Evolutionary conservation across 108 stramenopile species (phyloP).

Genomic region (Seminavis robusta): DNA sequence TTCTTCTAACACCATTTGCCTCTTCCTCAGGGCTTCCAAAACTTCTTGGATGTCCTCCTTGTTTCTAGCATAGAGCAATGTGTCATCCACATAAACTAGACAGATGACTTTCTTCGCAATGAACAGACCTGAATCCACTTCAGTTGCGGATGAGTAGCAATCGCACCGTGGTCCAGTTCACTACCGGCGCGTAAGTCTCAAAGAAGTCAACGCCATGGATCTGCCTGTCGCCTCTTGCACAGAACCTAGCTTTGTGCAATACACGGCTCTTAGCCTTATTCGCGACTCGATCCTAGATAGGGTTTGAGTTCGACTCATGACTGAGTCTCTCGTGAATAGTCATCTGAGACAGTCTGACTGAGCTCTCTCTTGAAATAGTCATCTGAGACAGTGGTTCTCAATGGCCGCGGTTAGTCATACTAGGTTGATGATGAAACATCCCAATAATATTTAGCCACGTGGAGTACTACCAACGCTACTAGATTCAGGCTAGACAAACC

Average conservation of each 20-base stretch:
- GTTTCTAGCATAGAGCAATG: slow-evolving; percentile 14
- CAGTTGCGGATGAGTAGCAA: slow-evolving; percentile 10
- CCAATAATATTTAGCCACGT: too few species aligned
- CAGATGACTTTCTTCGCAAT: slow-evolving; percentile 25
- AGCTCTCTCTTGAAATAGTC: too few species aligned
- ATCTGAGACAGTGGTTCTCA: too few species aligned
- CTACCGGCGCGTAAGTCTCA: slow-evolving; percentile 49
- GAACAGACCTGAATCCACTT: slow-evolving; percentile 59
- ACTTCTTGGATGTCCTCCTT: slow-evolving; percentile 5
- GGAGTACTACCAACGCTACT: too few species aligned
- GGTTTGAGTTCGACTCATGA: too few species aligned
- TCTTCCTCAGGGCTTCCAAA: slow-evolving; percentile 3
- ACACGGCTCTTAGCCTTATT: too few species aligned
- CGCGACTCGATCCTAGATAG: too few species aligned
- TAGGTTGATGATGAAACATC: too few species aligned
- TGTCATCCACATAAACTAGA: slow-evolving; percentile 47
- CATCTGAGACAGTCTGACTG: too few species aligned
- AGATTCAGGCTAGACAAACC: too few species aligned
- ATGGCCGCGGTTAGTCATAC: too few species aligned
- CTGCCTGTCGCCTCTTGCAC: slow-evolving; percentile 51
- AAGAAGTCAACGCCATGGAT: slow-evolving; percentile 55
- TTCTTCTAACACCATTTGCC: not conserved
- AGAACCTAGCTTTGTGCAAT: slow-evolving; percentile 57
- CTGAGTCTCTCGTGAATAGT: too few species aligned
- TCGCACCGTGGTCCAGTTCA: slow-evolving; percentile 42